phyloP scores from a whole-genome alignment of 305 asterid species.

The Fraxinus sp. region DNA sequence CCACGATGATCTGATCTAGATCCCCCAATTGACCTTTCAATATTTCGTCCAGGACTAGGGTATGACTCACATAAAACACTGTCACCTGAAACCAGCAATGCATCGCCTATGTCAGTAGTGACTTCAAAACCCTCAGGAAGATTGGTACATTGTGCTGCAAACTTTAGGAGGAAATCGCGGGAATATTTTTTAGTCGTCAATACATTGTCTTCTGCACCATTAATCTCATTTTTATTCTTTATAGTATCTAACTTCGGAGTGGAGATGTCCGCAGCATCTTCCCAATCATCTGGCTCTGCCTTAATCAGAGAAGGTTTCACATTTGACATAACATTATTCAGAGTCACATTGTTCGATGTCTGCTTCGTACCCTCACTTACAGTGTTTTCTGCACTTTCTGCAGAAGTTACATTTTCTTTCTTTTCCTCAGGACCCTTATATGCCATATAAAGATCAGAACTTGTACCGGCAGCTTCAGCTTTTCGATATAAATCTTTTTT shows the following conservation, averaged over 20 bases:
- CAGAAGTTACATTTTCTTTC: slow-evolving; percentile 43
- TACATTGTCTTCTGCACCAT: slow-evolving; percentile 47
- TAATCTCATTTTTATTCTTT: slow-evolving; percentile 31
- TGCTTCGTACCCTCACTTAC: slow-evolving; percentile 33
- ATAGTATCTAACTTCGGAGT: slow-evolving; percentile 53
- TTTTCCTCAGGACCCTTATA: slow-evolving; percentile 86
- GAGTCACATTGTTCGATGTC: slow-evolving; percentile 35
- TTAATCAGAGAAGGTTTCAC: slow-evolving; percentile 48
- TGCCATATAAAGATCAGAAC: slow-evolving; percentile 77
- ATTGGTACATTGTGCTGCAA: slow-evolving; percentile 53
- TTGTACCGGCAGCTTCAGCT: slow-evolving; percentile 69
- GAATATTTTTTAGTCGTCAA: slow-evolving; percentile 56
- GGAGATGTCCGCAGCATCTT: slow-evolving; percentile 77
- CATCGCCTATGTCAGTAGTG: slow-evolving; percentile 41
- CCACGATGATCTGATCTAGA: slow-evolving; percentile 68
- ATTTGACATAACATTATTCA: slow-evolving; percentile 33
- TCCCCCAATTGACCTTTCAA: slow-evolving; percentile 57
- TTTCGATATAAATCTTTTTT: slow-evolving; percentile 49
- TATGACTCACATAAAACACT: slow-evolving; percentile 38
- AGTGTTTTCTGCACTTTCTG: slow-evolving; percentile 39
- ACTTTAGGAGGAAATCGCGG: slow-evolving; percentile 75
- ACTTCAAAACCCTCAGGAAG: slow-evolving; percentile 64
- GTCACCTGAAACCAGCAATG: slow-evolving; percentile 37
- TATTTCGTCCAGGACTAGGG: slow-evolving; percentile 59
- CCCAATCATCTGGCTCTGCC: slow-evolving; percentile 93